Conservation (phyloP, 2,329 filamentous ascomycete genomes). For the Colletotrichum musae region DNA sequence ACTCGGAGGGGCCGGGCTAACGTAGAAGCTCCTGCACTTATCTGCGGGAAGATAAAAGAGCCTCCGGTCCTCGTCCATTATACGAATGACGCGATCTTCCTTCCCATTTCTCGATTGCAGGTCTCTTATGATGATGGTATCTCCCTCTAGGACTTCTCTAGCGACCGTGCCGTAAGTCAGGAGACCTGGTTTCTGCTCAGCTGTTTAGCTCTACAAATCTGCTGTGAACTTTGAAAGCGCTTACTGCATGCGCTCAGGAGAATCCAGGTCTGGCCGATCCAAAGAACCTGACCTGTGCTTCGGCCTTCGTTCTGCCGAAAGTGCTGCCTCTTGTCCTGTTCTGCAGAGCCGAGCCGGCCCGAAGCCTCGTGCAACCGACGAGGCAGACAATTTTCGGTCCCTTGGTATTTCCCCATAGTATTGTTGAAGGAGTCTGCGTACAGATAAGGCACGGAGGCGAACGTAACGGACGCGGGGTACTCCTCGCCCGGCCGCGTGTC, state of each 20-base stretch:
- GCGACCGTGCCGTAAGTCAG: constrained; percentile 1
- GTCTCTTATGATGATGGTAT: constrained; percentile 5
- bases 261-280: constrained; percentile 8
- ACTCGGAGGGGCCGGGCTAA: neutral
- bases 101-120: neutral
- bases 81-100: neutral
- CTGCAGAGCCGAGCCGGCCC: neutral
- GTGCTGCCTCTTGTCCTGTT: constrained; percentile 11
- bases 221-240: neutral
- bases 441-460: constrained; percentile 2
- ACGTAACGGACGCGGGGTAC: neutral
- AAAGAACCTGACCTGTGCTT: neutral
- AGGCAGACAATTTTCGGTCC: neutral
- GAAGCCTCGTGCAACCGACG: constrained; percentile 6
- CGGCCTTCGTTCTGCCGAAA: neutral
- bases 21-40: constrained; percentile 16
- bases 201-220: neutral
- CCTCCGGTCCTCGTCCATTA: neutral
- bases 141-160: constrained; percentile 2
- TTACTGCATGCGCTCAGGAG: neutral
- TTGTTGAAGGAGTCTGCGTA: constrained; percentile 5
- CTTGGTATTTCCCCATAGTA: neutral
- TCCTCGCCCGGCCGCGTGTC: constrained; percentile 2
- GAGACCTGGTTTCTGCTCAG: neutral
- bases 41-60: neutral